Evolutionary conservation across 2,329 filamentous ascomycete species (phyloP), one percentile per base, ranked within the genome.

Genomic region (Sphaceloma murrayae): DNA sequence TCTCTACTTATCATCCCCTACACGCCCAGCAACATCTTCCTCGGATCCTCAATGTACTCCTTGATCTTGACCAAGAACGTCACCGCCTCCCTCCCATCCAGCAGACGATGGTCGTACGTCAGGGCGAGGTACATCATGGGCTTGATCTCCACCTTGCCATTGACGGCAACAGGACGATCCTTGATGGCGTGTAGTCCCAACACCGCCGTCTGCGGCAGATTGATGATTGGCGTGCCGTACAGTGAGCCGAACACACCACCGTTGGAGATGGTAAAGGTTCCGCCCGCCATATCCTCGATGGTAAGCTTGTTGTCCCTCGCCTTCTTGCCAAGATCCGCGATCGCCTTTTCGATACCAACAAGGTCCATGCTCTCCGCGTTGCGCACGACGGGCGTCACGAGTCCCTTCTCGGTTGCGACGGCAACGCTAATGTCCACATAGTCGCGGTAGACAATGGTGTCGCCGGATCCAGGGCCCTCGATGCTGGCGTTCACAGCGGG

Each of bases 71-170:
- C 82, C 54, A 96, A 72, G 74, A 96, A 96, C 50, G 89, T 91
- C 30, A 94, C 87, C 34, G 89, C 91, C 69, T 96, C 89, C 61
- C 89, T 79, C 40, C 91, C 91, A 63, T 96, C 91, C 17, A 98
- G 73, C 39, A 98, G 77, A 61, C 91, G 84, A 69, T 98, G 91
- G 63, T 98, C 91, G 61, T 98, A 98, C 10, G 91, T 98, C 48
- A 98, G 74, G 31, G 91, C 91, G 52, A 98, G 77, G 66, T 94
- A 96, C 91, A 98, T 98, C 87, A 98, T 96, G 67, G 91, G 91
- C 53, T 91, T 78, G 55, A 94, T 85, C 65, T 95, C 88, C 47
- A 96, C 73, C 71, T 95, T 93, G 59, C 91, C 91, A 58, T 96
- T 87, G 50, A 96, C 73, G 18, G 76, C 89, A 43, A 95, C 79